Conservation (phyloP, 495 filamentous ascomycete species). For the Friedmanniomyces endolithicus region DNA sequence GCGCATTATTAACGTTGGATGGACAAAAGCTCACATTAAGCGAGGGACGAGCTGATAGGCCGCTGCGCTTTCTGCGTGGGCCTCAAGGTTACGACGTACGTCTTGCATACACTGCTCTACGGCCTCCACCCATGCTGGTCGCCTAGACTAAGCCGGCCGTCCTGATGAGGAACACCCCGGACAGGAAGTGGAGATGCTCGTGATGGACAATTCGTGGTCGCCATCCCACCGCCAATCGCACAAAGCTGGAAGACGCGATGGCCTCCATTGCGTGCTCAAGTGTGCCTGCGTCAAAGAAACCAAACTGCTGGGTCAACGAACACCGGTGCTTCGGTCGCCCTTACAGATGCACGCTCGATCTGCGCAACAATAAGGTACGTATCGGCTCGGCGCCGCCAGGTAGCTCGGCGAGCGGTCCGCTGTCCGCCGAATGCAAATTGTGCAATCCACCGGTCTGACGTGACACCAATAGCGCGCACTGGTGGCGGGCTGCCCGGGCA, state of each 20-base stretch:
- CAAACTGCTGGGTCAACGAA: background rate
- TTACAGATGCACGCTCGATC: background rate
- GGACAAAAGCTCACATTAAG: too few species aligned
- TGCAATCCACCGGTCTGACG: background rate
- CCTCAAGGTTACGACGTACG: too few species aligned
- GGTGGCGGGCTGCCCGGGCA: too few species aligned
- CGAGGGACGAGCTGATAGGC: too few species aligned
- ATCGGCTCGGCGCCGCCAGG: background rate
- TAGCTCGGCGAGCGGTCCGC: background rate
- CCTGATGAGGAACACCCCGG: too few species aligned
- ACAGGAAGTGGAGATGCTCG: background rate
- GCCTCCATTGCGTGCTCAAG: background rate
- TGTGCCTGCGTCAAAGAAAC: background rate
- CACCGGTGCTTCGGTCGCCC: background rate
- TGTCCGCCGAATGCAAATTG: background rate
- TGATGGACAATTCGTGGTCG: background rate
- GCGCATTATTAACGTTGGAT: too few species aligned
- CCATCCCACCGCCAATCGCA: background rate
- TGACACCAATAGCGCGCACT: background rate
- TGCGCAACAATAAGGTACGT: background rate
- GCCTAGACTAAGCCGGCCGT: too few species aligned
- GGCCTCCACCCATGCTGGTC: too few species aligned
- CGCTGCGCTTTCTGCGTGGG: too few species aligned
- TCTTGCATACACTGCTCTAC: too few species aligned
- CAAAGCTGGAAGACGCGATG: background rate